These are phyloP conservation scores for Artomyces pyxidatus DNA, from an alignment of 768 basidiomycete species.

Conservation along the genomic window DNA sequence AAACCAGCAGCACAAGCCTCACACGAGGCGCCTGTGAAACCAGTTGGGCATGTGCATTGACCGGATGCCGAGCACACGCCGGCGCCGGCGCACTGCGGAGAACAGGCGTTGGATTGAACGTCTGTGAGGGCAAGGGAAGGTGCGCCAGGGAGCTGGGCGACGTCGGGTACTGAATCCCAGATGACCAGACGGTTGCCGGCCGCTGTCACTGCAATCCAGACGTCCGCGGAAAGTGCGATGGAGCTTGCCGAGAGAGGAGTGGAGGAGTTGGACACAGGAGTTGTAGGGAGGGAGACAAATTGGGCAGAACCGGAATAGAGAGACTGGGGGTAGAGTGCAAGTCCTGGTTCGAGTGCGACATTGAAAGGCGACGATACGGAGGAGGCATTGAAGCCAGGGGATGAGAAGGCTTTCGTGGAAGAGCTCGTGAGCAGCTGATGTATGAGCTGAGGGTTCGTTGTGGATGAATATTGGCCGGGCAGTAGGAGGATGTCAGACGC, in stretches of 20 bases:
- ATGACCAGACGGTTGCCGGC: constrained; percentile 48
- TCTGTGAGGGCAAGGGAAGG: constrained; percentile 52
- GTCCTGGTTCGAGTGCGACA: constrained; percentile 56
- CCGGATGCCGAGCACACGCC: constrained; percentile 68
- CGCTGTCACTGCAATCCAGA: constrained; percentile 54
- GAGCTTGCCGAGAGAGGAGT: constrained; percentile 43
- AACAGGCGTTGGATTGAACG: constrained; percentile 67
- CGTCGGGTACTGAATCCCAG: constrained; percentile 75
- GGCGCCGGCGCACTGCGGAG: constrained; percentile 63
- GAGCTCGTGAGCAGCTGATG: constrained; percentile 60
- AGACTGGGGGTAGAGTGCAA: constrained; percentile 54
- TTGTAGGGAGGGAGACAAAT: constrained; percentile 49
- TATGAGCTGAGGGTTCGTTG: constrained; percentile 65
- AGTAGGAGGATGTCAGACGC: constrained; percentile 54
- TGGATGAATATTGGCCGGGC: constrained; percentile 67
- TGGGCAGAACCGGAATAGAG: constrained; percentile 59
- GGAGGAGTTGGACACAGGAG: constrained; percentile 36
- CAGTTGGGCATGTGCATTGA: constrained; percentile 61
- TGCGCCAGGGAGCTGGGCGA: constrained; percentile 55
- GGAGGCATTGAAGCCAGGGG: constrained; percentile 58
- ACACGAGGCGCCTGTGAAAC: constrained; percentile 74
- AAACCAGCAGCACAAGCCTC: constrained; percentile 68
- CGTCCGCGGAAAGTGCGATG: constrained; percentile 56
- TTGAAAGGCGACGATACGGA: constrained; percentile 56
- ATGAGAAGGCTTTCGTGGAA: constrained; percentile 47